These are phyloP conservation scores for Venturiaceae sp. DNA, from an alignment of 2,329 filamentous ascomycete genomes.

Conservation along the genomic window DNA sequence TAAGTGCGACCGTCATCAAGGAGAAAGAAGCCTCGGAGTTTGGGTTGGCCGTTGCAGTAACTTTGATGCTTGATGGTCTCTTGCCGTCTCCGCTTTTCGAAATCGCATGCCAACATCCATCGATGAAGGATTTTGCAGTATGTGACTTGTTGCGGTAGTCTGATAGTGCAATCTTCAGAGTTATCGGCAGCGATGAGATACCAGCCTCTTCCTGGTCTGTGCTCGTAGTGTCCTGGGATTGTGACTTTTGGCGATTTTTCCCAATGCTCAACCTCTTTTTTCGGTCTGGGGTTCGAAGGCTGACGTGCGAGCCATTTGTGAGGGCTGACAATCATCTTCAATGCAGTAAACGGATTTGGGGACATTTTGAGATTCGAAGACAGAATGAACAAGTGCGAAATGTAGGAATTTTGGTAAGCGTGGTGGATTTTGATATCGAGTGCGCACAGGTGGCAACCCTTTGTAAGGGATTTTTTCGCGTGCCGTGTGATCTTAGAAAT, in stretches of 20 bases:
- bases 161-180: not conserved
- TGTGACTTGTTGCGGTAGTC: not conserved
- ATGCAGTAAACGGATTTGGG: not conserved
- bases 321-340: not conserved
- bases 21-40: not conserved
- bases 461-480: not conserved
- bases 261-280: not conserved
- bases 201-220: slow-evolving; percentile 3
- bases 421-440: not conserved
- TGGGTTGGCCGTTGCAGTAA: not conserved
- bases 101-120: not conserved
- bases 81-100: not conserved
- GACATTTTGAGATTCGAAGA: not conserved
- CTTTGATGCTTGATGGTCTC: not conserved
- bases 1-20: slow-evolving; percentile 1
- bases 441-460: not conserved
- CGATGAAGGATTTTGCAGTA: slow-evolving; percentile 1
- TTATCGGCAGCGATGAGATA: not conserved
- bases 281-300: not conserved
- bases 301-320: not conserved
- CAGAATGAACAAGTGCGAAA: not conserved
- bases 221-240: slow-evolving; percentile 1
- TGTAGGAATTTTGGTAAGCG: not conserved
- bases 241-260: not conserved
- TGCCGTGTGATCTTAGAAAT: not conserved